A percentile compares a stretch with the other conserved stretches of the same genome.
phyloP scores from a whole-genome alignment of 2,329 filamentous ascomycete genomes.

The Epichloe coenophiala region DNA sequence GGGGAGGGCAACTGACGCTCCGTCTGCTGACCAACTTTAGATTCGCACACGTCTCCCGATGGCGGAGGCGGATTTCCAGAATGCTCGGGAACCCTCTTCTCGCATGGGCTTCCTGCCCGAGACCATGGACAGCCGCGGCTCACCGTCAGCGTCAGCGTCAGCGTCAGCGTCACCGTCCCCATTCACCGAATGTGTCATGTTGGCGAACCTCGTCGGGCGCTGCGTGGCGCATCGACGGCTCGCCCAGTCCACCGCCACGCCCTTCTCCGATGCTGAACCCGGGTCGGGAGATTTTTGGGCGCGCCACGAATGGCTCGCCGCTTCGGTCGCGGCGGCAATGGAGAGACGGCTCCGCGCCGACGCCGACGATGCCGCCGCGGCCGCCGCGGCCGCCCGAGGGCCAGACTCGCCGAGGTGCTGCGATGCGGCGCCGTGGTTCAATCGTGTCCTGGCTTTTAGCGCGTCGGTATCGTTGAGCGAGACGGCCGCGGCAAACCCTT shows the following conservation, averaged over 20 bases:
- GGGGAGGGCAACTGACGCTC: no score
- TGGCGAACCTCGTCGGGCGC: background rate
- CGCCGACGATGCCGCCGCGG: no score
- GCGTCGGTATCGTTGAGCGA: background rate
- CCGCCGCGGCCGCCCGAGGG: background rate
- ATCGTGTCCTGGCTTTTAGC: background rate
- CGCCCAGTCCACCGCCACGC: background rate
- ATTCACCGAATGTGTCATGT: background rate
- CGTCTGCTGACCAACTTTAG: background rate
- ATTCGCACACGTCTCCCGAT: background rate
- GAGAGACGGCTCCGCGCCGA: background rate
- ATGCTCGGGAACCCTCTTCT: background rate
- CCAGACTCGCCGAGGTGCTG: background rate
- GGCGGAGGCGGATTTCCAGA: background rate
- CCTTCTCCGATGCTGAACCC: background rate
- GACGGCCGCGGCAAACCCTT: background rate
- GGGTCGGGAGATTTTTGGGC: background rate
- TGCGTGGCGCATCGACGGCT: background rate
- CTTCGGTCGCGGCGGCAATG: background rate
- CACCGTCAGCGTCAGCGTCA: no score
- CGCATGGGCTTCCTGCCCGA: background rate
- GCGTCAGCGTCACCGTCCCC: background rate
- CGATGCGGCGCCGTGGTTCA: background rate
- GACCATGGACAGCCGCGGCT: background rate
- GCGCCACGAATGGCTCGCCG: background rate